phyloP scores from a whole-genome alignment of 768 basidiomycete genomes.

The Boletus edulis region DNA sequence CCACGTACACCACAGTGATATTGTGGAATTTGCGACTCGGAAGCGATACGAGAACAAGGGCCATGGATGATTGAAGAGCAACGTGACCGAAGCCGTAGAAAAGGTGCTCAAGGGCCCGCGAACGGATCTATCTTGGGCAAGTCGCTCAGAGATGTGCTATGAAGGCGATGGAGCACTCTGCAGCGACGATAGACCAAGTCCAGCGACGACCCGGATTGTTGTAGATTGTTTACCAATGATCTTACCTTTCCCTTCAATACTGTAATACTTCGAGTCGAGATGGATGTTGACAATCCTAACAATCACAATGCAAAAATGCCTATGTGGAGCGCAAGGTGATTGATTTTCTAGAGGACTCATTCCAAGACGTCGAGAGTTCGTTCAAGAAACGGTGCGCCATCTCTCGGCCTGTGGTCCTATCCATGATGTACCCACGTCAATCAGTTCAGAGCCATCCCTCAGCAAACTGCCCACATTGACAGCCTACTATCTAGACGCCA shows the following conservation, averaged over 20 bases:
- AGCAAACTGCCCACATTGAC: slow-evolving; percentile 56
- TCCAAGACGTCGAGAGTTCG: slow-evolving; percentile 63
- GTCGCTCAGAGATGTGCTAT: slow-evolving; percentile 65
- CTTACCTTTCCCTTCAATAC: no score
- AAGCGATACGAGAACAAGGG: slow-evolving; percentile 51
- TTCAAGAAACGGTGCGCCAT: slow-evolving; percentile 68
- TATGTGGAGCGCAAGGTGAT: slow-evolving; percentile 38
- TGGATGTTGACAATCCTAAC: no score
- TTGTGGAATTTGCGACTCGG: slow-evolving; percentile 38
- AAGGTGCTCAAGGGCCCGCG: slow-evolving; percentile 61
- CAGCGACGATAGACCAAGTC: slow-evolving; percentile 64
- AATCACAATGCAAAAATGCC: not conserved
- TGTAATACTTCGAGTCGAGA: no score
- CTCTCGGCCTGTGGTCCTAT: not conserved
- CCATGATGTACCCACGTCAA: slow-evolving; percentile 2
- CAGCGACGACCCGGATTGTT: slow-evolving; percentile 63
- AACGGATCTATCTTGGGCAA: slow-evolving; percentile 19
- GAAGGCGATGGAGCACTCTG: slow-evolving; percentile 61
- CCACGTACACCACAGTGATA: slow-evolving; percentile 60
- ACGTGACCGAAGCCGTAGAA: slow-evolving; percentile 72
- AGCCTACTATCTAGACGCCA: no score
- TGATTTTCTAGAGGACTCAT: slow-evolving; percentile 61
- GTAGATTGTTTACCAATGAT: not conserved
- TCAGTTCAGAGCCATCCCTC: slow-evolving; percentile 33
- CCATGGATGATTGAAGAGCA: slow-evolving; percentile 68